Conservation (phyloP, 2,329 filamentous ascomycete species). For the Fusarium annulatum region DNA sequence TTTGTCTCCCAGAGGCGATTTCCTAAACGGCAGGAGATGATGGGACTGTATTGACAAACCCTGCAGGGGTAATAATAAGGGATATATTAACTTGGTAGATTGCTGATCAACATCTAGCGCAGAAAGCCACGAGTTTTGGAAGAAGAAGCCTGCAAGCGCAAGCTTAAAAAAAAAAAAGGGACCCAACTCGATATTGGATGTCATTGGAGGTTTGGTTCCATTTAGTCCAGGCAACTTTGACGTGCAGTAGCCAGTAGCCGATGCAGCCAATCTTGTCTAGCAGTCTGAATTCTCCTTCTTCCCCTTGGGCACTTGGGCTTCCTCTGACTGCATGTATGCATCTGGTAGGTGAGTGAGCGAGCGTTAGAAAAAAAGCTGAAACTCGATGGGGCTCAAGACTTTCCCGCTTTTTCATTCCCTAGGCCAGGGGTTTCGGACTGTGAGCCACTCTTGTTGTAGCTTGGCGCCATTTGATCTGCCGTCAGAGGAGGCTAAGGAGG, state of each 20-base stretch:
- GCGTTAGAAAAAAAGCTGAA: slow-evolving; percentile 33
- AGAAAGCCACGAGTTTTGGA: slow-evolving; percentile 15
- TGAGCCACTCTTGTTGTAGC: slow-evolving; percentile 27
- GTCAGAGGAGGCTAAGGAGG: slow-evolving; percentile 23
- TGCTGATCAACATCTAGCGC: slow-evolving; percentile 13
- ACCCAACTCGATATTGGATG: slow-evolving; percentile 1
- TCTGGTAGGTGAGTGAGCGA: slow-evolving; percentile 9
- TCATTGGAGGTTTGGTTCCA: slow-evolving; percentile 6
- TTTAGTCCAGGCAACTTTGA: slow-evolving; percentile 42
- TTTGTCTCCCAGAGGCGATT: slow-evolving; percentile 23
- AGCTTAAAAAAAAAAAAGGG: slow-evolving; percentile 44
- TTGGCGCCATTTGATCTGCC: slow-evolving; percentile 32
- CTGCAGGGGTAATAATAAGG: slow-evolving; percentile 24
- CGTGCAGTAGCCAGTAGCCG: slow-evolving; percentile 36
- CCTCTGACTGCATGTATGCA: background rate
- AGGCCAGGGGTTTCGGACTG: slow-evolving; percentile 25
- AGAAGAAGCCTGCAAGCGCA: slow-evolving; percentile 1
- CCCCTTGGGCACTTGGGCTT: background rate
- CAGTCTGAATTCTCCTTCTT: slow-evolving; percentile 7
- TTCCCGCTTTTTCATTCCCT: slow-evolving; percentile 6
- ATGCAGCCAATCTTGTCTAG: slow-evolving; percentile 19
- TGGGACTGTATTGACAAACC: slow-evolving; percentile 24
- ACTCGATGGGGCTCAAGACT: slow-evolving; percentile 25
- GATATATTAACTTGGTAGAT: background rate
- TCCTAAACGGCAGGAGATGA: slow-evolving; percentile 31